Conservation (phyloP, 1,284 basidiomycete genomes). For the Fomes fomentarius region DNA sequence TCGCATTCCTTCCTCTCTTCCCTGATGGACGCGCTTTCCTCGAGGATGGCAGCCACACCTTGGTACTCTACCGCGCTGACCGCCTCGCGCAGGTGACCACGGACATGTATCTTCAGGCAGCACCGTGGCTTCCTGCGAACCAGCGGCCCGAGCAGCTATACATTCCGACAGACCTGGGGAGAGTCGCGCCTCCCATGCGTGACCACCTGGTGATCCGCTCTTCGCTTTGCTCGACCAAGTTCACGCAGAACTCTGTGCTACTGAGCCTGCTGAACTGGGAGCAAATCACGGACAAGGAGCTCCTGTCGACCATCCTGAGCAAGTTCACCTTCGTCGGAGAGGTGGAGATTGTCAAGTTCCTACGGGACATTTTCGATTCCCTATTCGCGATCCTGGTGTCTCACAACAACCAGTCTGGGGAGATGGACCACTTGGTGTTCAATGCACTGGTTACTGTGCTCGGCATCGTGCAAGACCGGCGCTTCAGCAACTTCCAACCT, state of each 20-base stretch:
- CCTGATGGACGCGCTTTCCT: slow-evolving; percentile 80
- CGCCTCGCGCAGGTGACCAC: slow-evolving; percentile 62
- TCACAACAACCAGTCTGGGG: slow-evolving; percentile 70
- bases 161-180: slow-evolving; percentile 66
- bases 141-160: slow-evolving; percentile 61
- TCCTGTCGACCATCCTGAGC: slow-evolving; percentile 75
- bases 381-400: slow-evolving; percentile 90
- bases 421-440: slow-evolving; percentile 89
- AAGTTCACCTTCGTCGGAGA: slow-evolving; percentile 94
- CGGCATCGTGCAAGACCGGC: slow-evolving; percentile 89
- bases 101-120: slow-evolving; percentile 72
- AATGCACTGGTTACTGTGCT: slow-evolving; percentile 90
- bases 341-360: slow-evolving; percentile 93
- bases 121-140: slow-evolving; percentile 58
- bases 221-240: slow-evolving; percentile 90
- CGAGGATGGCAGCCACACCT: slow-evolving; percentile 88
- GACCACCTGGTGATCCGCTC: slow-evolving; percentile 87
- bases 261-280: slow-evolving; percentile 89
- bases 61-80: slow-evolving; percentile 84
- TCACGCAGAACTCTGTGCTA: slow-evolving; percentile 90
- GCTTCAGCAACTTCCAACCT: slow-evolving; percentile 95
- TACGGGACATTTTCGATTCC: slow-evolving; percentile 91
- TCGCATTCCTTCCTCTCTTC: slow-evolving; percentile 90
- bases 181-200: slow-evolving; percentile 67
- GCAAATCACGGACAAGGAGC: slow-evolving; percentile 62